These are phyloP conservation scores for Ustilago bromivora DNA, from an alignment of 1,284 basidiomycete genomes.

Conservation along the genomic window DNA sequence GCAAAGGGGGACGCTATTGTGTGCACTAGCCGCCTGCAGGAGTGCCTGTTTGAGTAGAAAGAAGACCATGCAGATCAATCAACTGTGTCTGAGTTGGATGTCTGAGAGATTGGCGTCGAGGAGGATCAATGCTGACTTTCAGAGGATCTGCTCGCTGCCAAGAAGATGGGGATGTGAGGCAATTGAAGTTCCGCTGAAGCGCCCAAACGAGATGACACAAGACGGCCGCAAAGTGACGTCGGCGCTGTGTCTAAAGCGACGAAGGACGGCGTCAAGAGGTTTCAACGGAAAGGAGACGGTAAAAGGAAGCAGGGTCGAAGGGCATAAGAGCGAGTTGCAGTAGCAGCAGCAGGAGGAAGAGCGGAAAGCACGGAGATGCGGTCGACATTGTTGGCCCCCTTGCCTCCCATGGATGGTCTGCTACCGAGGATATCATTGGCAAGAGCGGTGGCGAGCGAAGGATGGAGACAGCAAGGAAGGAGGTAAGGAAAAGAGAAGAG, in stretches of 20 bases:
- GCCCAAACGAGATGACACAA: constrained; percentile 3
- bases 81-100: not conserved
- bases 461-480: not conserved
- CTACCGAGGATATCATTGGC: not conserved
- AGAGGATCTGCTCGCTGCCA: constrained; percentile 10
- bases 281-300: constrained; percentile 13
- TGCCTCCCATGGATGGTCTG: not conserved
- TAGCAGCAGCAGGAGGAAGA: not conserved
- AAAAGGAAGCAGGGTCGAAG: not conserved
- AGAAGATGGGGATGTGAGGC: constrained; percentile 7
- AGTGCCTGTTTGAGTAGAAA: constrained; percentile 20
- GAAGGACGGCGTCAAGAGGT: constrained; percentile 6
- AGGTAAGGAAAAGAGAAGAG: too few species aligned
- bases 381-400: constrained; percentile 11
- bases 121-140: constrained; percentile 3
- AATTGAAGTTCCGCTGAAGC: constrained; percentile 1
- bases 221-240: not conserved
- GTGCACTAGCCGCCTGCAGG: constrained; percentile 3
- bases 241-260: not conserved
- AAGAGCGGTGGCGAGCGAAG: not conserved
- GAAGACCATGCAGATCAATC: constrained; percentile 21
- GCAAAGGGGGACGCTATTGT: not conserved
- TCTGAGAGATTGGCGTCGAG: constrained; percentile 7
- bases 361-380: constrained; percentile 1
- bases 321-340: constrained; percentile 2